phyloP scores from a whole-genome alignment of 2,329 filamentous ascomycete genomes.

The Teratosphaeria zuluensis region DNA sequence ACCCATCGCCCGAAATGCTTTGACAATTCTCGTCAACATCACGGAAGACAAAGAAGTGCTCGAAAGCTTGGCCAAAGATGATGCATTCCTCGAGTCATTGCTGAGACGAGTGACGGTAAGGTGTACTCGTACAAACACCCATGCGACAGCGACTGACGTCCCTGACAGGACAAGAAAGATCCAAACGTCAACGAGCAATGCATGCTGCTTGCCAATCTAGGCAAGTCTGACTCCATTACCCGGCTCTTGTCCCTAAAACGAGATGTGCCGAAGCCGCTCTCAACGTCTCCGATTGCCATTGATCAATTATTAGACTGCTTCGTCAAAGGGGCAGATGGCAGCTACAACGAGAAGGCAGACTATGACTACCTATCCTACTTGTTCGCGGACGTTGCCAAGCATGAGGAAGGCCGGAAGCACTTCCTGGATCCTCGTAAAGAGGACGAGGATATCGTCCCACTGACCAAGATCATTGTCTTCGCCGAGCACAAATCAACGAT shows the following conservation, averaged over 20 bases:
- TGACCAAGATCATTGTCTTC: conserved; percentile 88
- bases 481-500: conserved; percentile 81
- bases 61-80: conserved; percentile 62
- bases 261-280: conserved; percentile 57
- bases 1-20: conserved; percentile 85
- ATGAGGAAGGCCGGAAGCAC: conserved; percentile 62
- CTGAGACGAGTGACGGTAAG: conserved; percentile 65
- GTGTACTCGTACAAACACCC: conserved; percentile 24
- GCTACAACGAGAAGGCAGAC: conserved; percentile 73
- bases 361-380: conserved; percentile 92
- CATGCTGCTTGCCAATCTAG: conserved; percentile 86
- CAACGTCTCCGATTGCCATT: conserved; percentile 62
- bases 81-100: conserved; percentile 67
- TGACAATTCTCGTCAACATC: conserved; percentile 83
- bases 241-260: conserved; percentile 60
- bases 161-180: conserved; percentile 56
- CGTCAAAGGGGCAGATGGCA: conserved; percentile 76
- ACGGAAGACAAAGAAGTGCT: conserved; percentile 69
- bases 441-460: conserved; percentile 67
- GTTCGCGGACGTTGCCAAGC: conserved; percentile 78
- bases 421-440: conserved; percentile 66
- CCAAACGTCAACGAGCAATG: conserved; percentile 73
- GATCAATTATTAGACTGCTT: conserved; percentile 94
- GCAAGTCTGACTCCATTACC: conserved; percentile 67
- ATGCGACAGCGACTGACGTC: not conserved